A percentile compares a stretch with the other conserved stretches of the same genome.
phyloP scores from a whole-genome alignment of 1,284 basidiomycete species.

The Fomitopsis pinicola region DNA sequence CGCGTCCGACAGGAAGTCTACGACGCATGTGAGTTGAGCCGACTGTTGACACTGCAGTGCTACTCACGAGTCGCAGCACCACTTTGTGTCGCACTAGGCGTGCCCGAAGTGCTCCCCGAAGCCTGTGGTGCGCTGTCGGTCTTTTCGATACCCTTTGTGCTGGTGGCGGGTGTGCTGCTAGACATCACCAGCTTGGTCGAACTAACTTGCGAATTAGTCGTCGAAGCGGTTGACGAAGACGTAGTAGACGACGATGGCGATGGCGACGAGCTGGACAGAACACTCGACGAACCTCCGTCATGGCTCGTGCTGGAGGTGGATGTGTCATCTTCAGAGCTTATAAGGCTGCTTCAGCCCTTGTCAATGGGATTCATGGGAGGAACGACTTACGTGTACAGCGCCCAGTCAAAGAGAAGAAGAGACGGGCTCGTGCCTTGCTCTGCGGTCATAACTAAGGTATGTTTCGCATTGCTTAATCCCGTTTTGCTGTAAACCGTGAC shows the following conservation, averaged over 20 bases:
- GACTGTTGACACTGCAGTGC: background rate
- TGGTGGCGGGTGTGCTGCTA: background rate
- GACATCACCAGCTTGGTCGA: background rate
- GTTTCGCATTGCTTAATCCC: background rate
- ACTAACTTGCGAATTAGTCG: background rate
- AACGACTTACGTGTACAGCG: background rate
- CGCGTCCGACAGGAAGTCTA: background rate
- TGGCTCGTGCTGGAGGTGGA: background rate
- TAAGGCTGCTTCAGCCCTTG: background rate
- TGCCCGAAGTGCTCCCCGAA: background rate
- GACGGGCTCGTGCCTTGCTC: background rate
- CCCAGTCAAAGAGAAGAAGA: slow-evolving; percentile 2
- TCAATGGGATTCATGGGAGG: background rate
- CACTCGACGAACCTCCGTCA: background rate
- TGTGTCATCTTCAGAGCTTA: background rate
- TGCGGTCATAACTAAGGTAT: background rate
- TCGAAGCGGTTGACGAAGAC: background rate
- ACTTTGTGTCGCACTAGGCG: background rate
- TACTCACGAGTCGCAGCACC: background rate
- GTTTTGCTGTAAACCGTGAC: background rate
- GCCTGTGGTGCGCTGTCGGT: background rate
- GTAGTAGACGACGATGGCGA: background rate
- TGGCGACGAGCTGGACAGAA: background rate
- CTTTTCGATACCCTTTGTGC: background rate
- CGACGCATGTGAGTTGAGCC: background rate